Conservation (phyloP, 1,284 basidiomycete species). For the Tilletiaria anomala region DNA sequence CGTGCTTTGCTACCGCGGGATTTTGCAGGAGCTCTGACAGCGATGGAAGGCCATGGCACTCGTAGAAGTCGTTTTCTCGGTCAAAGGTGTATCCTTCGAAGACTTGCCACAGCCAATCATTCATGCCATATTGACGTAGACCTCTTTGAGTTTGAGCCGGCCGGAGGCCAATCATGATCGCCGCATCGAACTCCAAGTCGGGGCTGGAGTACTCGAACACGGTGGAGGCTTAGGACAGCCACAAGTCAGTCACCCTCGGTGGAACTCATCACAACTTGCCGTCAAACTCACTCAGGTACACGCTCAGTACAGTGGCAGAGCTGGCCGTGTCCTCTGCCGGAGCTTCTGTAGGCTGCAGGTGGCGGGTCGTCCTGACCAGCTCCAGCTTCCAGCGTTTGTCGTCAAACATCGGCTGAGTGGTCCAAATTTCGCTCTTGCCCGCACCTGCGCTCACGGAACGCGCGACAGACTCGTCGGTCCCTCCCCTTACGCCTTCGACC, state of each 20-base stretch:
- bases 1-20: slow-evolving; percentile 1
- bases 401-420: slow-evolving; percentile 30
- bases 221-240: slow-evolving; percentile 6
- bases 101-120: slow-evolving; percentile 16
- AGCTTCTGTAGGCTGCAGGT: not conserved
- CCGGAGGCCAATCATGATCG: slow-evolving; percentile 23
- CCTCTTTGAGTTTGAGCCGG: slow-evolving; percentile 2
- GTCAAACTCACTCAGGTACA: slow-evolving; percentile 11
- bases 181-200: slow-evolving; percentile 14
- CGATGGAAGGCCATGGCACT: slow-evolving; percentile 21
- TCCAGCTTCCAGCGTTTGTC: slow-evolving; percentile 34
- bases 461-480: slow-evolving; percentile 5
- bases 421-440: slow-evolving; percentile 29
- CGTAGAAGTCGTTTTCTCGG: slow-evolving; percentile 20
- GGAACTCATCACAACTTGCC: too few species aligned
- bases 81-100: slow-evolving; percentile 17
- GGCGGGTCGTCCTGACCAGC: slow-evolving; percentile 6
- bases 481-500: not conserved
- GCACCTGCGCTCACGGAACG: slow-evolving; percentile 28
- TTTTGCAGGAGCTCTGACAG: slow-evolving; percentile 16
- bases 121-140: slow-evolving; percentile 3
- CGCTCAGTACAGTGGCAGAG: slow-evolving; percentile 16
- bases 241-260: too few species aligned
- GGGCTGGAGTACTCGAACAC: slow-evolving; percentile 17
- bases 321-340: slow-evolving; percentile 1